Evolutionary conservation across 495 filamentous ascomycete species (phyloP), one percentile per base, ranked within the genome.

Genomic region (Neurospora sp.): DNA sequence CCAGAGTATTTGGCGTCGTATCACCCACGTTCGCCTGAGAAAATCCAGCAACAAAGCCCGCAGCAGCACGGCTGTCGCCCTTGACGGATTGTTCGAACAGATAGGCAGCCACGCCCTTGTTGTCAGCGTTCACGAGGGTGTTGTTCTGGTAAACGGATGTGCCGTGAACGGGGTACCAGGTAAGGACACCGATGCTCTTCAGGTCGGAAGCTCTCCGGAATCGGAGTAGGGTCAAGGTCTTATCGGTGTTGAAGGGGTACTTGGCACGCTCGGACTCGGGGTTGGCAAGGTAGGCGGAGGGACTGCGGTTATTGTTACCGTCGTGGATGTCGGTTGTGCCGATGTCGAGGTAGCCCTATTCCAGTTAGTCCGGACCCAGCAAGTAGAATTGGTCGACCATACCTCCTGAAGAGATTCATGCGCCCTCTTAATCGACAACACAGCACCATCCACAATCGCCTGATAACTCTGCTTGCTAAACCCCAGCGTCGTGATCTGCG

Each of bases 1-100:
- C 96, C 0, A 92, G 83, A 9, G 93, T 87, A 77, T 99, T 99
- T 20, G 96, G 96, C 11, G 89, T 91, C 2, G 94, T 97, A 76
- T 99, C 96, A 23, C 96, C 96, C 69, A 97, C 94, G 77, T 94
- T 99, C 5, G 93, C 89, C 81, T 98, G 94, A 3, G 93, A 94
- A 79, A 99, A 99, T 0, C 92, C 96, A 9, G 96, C 93, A 18
- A 99, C 92, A 75, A 94, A 97, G 31, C 87, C 86, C 3, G 85
- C 78, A 0, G 86, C 85, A 3, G 84, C 86, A 9, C 76, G 81
- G 23, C 75, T 71, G 62, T 85, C 80, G 16, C 74, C 84, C 39
- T 82, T 78, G 69, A 93, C 88, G 40, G 88, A 90, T 76, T 92
- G 85, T 81, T 99, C 96, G 72, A 98, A 91, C 31, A 95, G 85